phyloP scores from a whole-genome alignment of 2,329 filamentous ascomycete genomes.

The Aureobasidium sp. region DNA sequence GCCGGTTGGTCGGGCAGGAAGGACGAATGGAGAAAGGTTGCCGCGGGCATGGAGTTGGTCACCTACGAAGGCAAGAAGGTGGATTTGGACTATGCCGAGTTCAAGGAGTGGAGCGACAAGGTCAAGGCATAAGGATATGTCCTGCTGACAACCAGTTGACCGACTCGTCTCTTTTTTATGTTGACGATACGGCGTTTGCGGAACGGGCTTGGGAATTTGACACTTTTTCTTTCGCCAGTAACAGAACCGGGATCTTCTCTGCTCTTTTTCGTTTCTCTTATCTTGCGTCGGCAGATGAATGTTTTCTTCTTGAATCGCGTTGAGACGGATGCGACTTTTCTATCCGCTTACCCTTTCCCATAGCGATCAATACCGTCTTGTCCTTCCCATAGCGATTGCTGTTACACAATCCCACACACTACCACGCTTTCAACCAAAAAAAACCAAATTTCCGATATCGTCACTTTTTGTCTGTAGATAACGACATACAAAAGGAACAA shows the following conservation, averaged over 20 bases:
- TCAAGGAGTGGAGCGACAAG: constrained; percentile 64
- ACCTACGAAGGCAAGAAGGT: constrained; percentile 83
- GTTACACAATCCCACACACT: constrained; percentile 4
- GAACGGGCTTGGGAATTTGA: neutral
- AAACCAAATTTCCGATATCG: neutral
- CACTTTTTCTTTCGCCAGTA: neutral
- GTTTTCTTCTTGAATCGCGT: neutral
- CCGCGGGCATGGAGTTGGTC: constrained; percentile 63
- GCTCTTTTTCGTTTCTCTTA: neutral
- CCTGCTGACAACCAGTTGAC: neutral
- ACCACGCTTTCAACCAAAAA: neutral
- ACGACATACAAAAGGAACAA: neutral
- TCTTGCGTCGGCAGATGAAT: neutral
- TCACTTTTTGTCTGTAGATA: neutral
- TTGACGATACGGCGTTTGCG: neutral
- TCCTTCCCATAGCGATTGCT: constrained; percentile 10
- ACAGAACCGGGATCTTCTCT: no score
- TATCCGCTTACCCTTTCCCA: constrained; percentile 2
- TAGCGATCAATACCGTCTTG: constrained; percentile 5
- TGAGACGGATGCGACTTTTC: neutral
- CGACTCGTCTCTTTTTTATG: neutral
- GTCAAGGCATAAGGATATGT: neutral
- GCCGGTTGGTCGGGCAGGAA: constrained; percentile 73
- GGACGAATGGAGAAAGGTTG: constrained; percentile 67
- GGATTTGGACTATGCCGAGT: constrained; percentile 63